Evolutionary conservation across 2,329 filamentous ascomycete genomes (phyloP).

Genomic region (Botrytis hyacinthi): DNA sequence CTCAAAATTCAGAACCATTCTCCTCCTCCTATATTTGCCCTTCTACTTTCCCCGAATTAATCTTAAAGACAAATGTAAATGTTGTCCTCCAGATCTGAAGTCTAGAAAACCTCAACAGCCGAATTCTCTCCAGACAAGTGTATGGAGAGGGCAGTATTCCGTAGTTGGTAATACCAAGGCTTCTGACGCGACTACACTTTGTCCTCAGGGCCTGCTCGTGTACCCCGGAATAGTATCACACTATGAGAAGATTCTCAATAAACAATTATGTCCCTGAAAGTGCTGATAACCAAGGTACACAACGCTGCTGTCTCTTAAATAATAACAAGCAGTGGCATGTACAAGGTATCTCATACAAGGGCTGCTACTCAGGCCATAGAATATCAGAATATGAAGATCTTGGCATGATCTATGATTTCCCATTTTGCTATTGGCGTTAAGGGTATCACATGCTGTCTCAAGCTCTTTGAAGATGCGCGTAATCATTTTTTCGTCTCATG

Average conservation of each 20-base stretch:
- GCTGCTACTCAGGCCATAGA: too few relatives aligned
- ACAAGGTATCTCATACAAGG: too few relatives aligned
- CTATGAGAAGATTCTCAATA: background rate
- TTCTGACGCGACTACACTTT: background rate
- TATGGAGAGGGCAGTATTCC: background rate
- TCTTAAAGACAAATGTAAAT: fast-evolving
- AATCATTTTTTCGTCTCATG: background rate
- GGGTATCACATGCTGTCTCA: background rate
- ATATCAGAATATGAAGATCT: fast-evolving
- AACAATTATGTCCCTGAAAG: background rate
- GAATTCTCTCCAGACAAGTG: background rate
- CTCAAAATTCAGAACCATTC: background rate
- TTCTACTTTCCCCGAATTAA: too few relatives aligned
- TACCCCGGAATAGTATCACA: background rate
- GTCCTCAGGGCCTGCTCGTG: background rate
- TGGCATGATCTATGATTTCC: background rate
- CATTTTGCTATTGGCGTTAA: background rate
- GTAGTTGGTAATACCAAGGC: background rate
- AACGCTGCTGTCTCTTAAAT: background rate
- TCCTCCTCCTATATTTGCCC: background rate
- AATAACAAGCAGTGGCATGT: background rate
- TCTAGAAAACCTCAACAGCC: background rate
- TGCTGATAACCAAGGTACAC: background rate
- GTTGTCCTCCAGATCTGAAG: background rate
- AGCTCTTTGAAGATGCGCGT: too few relatives aligned